Percentiles rank a stretch among this genome's conserved stretches.
phyloP scores from a whole-genome alignment of 2,329 filamentous ascomycete species.

The Parastagonospora nodorum region DNA sequence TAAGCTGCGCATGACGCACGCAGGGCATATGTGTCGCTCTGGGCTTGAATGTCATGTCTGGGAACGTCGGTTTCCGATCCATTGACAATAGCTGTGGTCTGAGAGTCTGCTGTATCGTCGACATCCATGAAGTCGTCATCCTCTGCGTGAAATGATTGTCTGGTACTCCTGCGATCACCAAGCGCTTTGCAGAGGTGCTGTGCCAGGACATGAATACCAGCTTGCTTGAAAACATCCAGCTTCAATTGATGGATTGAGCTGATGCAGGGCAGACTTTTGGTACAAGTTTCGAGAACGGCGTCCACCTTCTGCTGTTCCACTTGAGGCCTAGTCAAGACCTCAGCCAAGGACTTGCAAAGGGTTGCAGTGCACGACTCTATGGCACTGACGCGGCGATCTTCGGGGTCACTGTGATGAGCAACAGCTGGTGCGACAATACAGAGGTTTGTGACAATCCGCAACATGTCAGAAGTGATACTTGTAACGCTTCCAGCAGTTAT shows the following conservation, averaged over 20 bases:
- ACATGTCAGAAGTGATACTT: slow-evolving; percentile 55
- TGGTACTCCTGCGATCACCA: slow-evolving; percentile 30
- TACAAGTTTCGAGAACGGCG: slow-evolving; percentile 46
- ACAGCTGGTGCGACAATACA: slow-evolving; percentile 51
- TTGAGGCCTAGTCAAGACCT: slow-evolving; percentile 43
- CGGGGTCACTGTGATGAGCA: slow-evolving; percentile 16
- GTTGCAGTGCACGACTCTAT: slow-evolving; percentile 26
- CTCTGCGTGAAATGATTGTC: slow-evolving; percentile 39
- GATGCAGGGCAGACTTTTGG: slow-evolving; percentile 39
- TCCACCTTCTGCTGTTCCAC: slow-evolving; percentile 53
- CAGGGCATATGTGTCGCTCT: slow-evolving; percentile 32
- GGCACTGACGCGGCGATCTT: slow-evolving; percentile 27
- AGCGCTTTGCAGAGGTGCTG: slow-evolving; percentile 38
- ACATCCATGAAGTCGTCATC: slow-evolving; percentile 67
- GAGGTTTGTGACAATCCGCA: slow-evolving; percentile 56
- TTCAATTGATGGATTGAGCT: slow-evolving; percentile 16
- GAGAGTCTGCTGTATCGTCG: slow-evolving; percentile 67
- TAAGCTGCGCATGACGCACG: slow-evolving; percentile 38
- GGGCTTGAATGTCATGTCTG: slow-evolving; percentile 50
- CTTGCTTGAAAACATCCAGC: slow-evolving; percentile 22
- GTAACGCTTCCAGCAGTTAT: slow-evolving; percentile 50
- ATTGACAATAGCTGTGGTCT: slow-evolving; percentile 56
- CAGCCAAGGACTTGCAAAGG: slow-evolving; percentile 36
- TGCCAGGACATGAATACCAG: slow-evolving; percentile 43
- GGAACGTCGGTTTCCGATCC: slow-evolving; percentile 47